Percentiles rank a stretch among this genome's conserved stretches.
These are phyloP conservation scores for Hymenoscyphus infarciens DNA, from an alignment of 2,329 filamentous ascomycete genomes.

Conservation along the genomic window DNA sequence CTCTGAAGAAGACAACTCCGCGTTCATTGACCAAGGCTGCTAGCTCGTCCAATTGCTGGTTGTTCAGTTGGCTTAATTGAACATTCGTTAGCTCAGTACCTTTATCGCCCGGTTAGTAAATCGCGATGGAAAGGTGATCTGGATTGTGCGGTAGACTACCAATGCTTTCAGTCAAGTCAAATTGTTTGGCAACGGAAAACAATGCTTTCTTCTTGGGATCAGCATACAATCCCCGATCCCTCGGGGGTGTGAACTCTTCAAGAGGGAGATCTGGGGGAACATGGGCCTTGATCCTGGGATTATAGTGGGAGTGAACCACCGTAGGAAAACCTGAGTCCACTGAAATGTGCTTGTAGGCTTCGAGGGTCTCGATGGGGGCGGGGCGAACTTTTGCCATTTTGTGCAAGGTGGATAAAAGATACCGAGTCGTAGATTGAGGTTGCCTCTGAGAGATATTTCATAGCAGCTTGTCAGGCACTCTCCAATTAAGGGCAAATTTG, in stretches of 20 bases:
- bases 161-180: slow-evolving; percentile 44
- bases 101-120: background rate
- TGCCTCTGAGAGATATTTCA: too few relatives aligned
- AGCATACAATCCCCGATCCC: slow-evolving; percentile 41
- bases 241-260: slow-evolving; percentile 25
- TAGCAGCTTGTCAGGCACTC: too few relatives aligned
- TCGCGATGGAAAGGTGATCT: background rate
- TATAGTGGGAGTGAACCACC: slow-evolving; percentile 24
- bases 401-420: background rate
- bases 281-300: slow-evolving; percentile 23
- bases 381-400: slow-evolving; percentile 22
- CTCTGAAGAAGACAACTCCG: slow-evolving; percentile 52
- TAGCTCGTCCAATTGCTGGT: slow-evolving; percentile 31
- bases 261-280: slow-evolving; percentile 19
- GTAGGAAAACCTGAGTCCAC: slow-evolving; percentile 25
- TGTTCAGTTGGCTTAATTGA: slow-evolving; percentile 27
- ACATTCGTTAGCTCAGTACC: slow-evolving; percentile 31
- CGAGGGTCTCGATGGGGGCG: slow-evolving; percentile 19
- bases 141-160: slow-evolving; percentile 18
- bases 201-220: slow-evolving; percentile 45
- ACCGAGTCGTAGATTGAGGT: too few relatives aligned
- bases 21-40: slow-evolving; percentile 34
- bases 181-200: slow-evolving; percentile 38
- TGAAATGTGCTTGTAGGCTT: slow-evolving; percentile 29
- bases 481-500: too few relatives aligned